Evolutionary conservation across 208 protist genomes (phyloP).

Genomic region (Wallacemonas sp.): DNA sequence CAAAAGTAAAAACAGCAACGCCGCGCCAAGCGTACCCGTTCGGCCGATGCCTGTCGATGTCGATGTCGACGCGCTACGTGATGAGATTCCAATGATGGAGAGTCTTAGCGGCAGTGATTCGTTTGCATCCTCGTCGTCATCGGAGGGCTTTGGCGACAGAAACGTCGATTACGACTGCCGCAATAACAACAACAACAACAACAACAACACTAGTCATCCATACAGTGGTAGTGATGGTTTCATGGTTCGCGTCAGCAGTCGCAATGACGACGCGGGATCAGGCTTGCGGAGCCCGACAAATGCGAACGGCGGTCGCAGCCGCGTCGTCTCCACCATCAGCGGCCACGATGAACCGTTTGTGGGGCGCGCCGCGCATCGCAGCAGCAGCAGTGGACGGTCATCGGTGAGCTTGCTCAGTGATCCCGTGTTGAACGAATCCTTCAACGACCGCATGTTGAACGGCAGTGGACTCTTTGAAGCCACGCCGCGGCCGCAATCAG

Average conservation of each 20-base stretch:
- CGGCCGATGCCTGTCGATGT: background rate
- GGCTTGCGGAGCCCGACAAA: no score
- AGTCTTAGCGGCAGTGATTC: background rate
- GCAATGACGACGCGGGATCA: no score
- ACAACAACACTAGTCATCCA: no score
- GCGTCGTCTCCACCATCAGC: no score
- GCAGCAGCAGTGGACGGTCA: background rate
- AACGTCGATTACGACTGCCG: background rate
- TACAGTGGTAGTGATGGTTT: no score
- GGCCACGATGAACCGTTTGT: no score
- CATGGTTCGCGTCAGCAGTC: no score
- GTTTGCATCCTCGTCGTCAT: background rate
- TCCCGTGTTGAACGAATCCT: background rate
- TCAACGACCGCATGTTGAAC: background rate
- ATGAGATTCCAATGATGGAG: slow-evolving; percentile 3
- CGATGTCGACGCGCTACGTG: background rate
- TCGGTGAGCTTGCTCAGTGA: slow-evolving; percentile 12
- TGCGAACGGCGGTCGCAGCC: no score
- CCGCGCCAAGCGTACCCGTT: no score
- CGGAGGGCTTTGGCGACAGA: background rate
- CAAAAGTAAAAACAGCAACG: no score
- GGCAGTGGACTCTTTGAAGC: background rate
- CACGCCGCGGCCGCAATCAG: background rate
- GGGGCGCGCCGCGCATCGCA: no score
- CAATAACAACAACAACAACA: no score